phyloP scores from a whole-genome alignment of 1,139 yeast species.

The Zygosaccharomyces pseudobailii region DNA sequence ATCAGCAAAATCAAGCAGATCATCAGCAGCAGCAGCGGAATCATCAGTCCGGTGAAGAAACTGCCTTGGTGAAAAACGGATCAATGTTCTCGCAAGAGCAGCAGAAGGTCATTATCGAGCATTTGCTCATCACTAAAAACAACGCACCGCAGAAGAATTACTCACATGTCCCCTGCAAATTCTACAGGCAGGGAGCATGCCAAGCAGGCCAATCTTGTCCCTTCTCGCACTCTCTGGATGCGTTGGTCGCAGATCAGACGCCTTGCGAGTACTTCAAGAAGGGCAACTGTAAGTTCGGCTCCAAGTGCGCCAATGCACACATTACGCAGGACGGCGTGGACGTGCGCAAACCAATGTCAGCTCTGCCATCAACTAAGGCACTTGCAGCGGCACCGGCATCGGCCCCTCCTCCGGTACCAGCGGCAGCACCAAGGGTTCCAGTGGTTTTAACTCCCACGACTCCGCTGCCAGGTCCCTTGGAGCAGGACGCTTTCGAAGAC shows the following conservation, averaged over 20 bases:
- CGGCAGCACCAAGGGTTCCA: neutral
- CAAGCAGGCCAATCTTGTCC: slow-evolving; percentile 94
- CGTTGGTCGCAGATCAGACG: slow-evolving; percentile 46
- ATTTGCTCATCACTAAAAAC: slow-evolving; percentile 27
- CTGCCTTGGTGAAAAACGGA: neutral
- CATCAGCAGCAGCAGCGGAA: neutral
- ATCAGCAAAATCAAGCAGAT: neutral
- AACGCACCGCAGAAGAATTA: slow-evolving; percentile 24
- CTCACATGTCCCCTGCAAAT: slow-evolving; percentile 92
- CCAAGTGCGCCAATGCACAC: slow-evolving; percentile 90
- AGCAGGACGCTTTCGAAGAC: slow-evolving; percentile 7
- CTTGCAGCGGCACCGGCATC: neutral
- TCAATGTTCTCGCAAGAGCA: slow-evolving; percentile 23
- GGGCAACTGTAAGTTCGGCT: slow-evolving; percentile 92
- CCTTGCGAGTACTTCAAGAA: slow-evolving; percentile 93
- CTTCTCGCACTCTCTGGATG: slow-evolving; percentile 67
- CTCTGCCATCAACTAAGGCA: neutral
- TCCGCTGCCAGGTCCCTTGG: slow-evolving; percentile 1
- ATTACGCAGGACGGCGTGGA: slow-evolving; percentile 75
- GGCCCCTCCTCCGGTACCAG: neutral
- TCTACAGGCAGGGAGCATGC: slow-evolving; percentile 84
- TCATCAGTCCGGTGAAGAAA: neutral
- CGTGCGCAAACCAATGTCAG: slow-evolving; percentile 5
- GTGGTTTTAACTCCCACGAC: neutral
- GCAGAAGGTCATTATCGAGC: slow-evolving; percentile 26